Conservation (phyloP, 805 yeast genomes). For the Myxozyma vanderwaltii region DNA sequence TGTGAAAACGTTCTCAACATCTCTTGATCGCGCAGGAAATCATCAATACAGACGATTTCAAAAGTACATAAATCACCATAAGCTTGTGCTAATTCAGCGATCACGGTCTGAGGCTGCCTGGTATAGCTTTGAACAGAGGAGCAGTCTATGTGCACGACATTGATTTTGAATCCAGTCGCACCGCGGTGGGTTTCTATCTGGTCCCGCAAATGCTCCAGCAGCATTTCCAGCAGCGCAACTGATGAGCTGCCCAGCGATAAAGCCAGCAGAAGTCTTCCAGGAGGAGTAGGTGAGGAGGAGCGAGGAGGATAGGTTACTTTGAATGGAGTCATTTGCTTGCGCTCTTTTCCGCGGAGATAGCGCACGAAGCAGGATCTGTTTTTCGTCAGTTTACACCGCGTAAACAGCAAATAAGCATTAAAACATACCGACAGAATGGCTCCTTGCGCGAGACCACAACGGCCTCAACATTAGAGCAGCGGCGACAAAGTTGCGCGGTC, state of each 20-base stretch:
- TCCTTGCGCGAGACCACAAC: slow-evolving; percentile 61
- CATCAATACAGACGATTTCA: slow-evolving; percentile 3
- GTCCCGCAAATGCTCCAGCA: slow-evolving; percentile 60
- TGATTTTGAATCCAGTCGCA: slow-evolving; percentile 64
- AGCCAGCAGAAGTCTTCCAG: slow-evolving; percentile 45
- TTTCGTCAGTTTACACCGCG: neutral
- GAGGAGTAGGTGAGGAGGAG: slow-evolving; percentile 46
- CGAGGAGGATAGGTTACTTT: slow-evolving; percentile 66
- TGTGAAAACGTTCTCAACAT: neutral
- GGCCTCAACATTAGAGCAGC: slow-evolving; percentile 40
- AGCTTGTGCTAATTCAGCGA: slow-evolving; percentile 34
- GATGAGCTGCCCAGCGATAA: slow-evolving; percentile 39
- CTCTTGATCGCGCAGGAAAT: slow-evolving; percentile 4
- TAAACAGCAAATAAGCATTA: neutral
- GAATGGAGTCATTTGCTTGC: slow-evolving; percentile 78
- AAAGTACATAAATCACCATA: slow-evolving; percentile 41
- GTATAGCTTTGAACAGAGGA: slow-evolving; percentile 27
- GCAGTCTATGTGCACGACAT: slow-evolving; percentile 55
- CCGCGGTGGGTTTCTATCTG: slow-evolving; percentile 67
- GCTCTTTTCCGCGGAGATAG: slow-evolving; percentile 76
- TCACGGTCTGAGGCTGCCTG: slow-evolving; percentile 29
- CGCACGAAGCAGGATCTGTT: slow-evolving; percentile 60
- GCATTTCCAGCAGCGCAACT: slow-evolving; percentile 68
- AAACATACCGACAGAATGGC: slow-evolving; percentile 53
- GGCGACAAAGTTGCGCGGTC: slow-evolving; percentile 7